Percentiles rank a stretch among this genome's conserved stretches.
Conservation (phyloP, 2,329 filamentous ascomycete species). For the Talaromyces sp. region DNA sequence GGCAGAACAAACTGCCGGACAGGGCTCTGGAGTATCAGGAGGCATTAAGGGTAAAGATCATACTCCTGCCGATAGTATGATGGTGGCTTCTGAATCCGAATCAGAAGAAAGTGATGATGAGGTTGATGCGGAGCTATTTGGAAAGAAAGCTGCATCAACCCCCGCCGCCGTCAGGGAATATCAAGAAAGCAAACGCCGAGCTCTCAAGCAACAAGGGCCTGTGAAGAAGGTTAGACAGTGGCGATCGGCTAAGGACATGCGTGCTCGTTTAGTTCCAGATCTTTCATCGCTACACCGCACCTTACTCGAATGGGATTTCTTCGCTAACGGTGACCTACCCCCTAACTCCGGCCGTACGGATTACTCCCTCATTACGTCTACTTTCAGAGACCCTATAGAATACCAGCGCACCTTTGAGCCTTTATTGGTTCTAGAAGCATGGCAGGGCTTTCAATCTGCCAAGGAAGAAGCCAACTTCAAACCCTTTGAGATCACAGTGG, state of each 20-base stretch:
- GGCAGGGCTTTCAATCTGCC: conserved; percentile 87
- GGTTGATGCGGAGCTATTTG: conserved; percentile 68
- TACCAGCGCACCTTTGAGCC: conserved; percentile 92
- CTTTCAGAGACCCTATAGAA: conserved; percentile 70
- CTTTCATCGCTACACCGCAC: conserved; percentile 80
- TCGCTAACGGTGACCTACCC: conserved; percentile 82
- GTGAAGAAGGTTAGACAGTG: conserved; percentile 80
- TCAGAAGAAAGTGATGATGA: conserved; percentile 73
- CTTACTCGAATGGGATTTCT: conserved; percentile 93
- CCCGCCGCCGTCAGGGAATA: conserved; percentile 47
- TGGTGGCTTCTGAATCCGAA: conserved; percentile 70
- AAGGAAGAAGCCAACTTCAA: conserved; percentile 82
- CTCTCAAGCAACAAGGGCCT: conserved; percentile 64
- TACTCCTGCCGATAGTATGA: conserved; percentile 73
- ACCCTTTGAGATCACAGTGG: conserved; percentile 81
- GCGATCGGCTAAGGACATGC: conserved; percentile 87
- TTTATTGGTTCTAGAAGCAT: conserved; percentile 86
- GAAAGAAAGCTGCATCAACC: conserved; percentile 39
- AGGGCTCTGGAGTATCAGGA: conserved; percentile 76
- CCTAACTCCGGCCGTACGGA: conserved; percentile 67
- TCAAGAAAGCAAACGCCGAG: conserved; percentile 47
- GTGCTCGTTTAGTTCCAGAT: conserved; percentile 84
- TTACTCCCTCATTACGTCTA: conserved; percentile 73
- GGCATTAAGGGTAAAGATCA: conserved; percentile 77
- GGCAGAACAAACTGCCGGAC: conserved; percentile 61